Evolutionary conservation across 2,329 filamentous ascomycete species (phyloP), one percentile per base, ranked within the genome.

Genomic region (Curvularia lunata): DNA sequence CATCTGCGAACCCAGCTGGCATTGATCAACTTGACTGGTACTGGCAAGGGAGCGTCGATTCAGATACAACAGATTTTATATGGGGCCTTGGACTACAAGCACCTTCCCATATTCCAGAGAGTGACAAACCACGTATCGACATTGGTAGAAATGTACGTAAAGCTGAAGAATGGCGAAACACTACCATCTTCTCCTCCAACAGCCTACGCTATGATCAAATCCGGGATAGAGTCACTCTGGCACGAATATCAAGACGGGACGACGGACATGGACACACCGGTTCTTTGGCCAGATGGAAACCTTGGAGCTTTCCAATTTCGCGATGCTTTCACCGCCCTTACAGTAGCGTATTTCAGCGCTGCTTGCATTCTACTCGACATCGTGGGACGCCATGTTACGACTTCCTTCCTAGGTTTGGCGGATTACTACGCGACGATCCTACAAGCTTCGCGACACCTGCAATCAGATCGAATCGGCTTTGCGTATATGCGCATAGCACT

Each of bases 401-500:
- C 42, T 12, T 57, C 46, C 5, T 61, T 58, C 21, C 18, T 50
- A 1, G 58, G 65, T 21, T 48, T 60, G 16, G 58, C 38, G 9
- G 65, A 70, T 30, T 47, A 66, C 41, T 65, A 55, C 23, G 34
- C 42, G n/a, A 52, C 51, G 18, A 68, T 75, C 40, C 21, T 74
- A 13, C 54, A 68, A 12, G 67, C 61, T 12, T 64, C 68, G 10
- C 42, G 27, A n/a, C 68, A 65, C 48, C 46, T 72, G n/a, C 51
- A 64, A 4, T 57, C 60, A 4, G 38, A 62, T 16, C 60, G 46
- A 16, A 67, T 71, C 30, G 71, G 70, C 0, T 69, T 64, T 48
- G 67, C 70, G 30, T 73, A 69, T 34, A 75, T 73, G 67, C 66
- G 73, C 10, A 72, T 74, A 64, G 67, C 68, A 5, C 65, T 65